Evolutionary conservation across 2,329 filamentous ascomycete species (phyloP).

Genomic region (Botrytis fabae): DNA sequence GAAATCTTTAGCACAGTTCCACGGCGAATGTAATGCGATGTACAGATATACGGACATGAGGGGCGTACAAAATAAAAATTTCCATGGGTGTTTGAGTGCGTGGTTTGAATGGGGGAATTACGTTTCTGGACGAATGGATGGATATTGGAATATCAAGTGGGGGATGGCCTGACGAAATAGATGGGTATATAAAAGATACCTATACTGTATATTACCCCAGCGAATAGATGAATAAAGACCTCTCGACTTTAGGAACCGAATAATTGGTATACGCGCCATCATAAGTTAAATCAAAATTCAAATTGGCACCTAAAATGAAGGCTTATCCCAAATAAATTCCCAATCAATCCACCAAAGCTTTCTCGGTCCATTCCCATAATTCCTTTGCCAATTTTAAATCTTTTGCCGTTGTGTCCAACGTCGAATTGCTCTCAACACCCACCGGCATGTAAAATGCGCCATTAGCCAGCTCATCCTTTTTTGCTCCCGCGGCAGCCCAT

Average conservation of each 20-base stretch:
- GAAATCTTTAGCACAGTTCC: not conserved
- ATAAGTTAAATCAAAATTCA: not conserved
- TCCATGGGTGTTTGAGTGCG: constrained; percentile 11
- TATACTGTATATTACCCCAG: constrained; percentile 30
- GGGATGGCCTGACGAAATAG: not conserved
- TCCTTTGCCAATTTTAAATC: not conserved
- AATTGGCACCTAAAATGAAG: not conserved
- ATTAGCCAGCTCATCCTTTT: not conserved
- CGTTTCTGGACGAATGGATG: not conserved
- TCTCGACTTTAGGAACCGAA: constrained; percentile 13
- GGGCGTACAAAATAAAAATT: constrained; percentile 17
- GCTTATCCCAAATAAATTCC: not conserved
- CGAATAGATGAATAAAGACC: constrained; percentile 21
- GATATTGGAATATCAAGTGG: not conserved
- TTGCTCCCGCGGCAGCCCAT: not conserved
- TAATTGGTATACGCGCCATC: not conserved
- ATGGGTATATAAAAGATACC: constrained; percentile 16
- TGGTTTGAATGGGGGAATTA: not conserved
- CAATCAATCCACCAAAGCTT: not conserved
- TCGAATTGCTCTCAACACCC: constrained; percentile 1
- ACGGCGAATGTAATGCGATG: not conserved
- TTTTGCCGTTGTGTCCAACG: not conserved
- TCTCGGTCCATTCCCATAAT: not conserved
- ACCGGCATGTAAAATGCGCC: not conserved
- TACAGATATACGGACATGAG: constrained; percentile 4